Base-by-base conservation (phyloP, 2,329 filamentous ascomycete genomes). In the Dryadomyces quercus-mongolicae region DNA sequence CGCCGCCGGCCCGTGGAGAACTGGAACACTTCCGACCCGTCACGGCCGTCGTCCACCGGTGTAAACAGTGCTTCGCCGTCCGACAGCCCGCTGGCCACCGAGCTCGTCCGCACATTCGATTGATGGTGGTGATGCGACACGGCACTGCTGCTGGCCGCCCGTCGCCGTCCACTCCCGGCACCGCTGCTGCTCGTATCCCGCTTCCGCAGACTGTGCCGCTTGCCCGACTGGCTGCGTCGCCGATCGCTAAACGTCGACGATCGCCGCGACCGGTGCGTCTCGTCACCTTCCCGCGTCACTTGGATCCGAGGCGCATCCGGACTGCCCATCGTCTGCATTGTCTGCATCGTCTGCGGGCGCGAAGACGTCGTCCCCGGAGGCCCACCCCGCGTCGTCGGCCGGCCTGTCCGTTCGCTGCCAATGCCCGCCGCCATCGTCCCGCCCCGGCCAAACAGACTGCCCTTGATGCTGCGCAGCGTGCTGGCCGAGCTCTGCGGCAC, bases 371-470 rank as follows among this genome's bases (percentile, higher is more conserved):
- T 48, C 2, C 68, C 72, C 21, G 67, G 5, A 16, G n/a, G 12
- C 18, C n/a, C 62, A 51, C 65, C 67, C 63, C 66, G 74, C 62
- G 64, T 72, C 36, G 66, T 60, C 68, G 70, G 68, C 59, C 71
- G 66, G 60, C 67, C 67, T 42, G 68, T 70, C 57, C 73, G 69
- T 43, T 75, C 74, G 51, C 25, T 16, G 36, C 36, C 36, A 2
- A 40, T 12, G 3, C 10, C 25, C 36, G 10, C 36, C 10, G 36
- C 36, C 36, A 12, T 40, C 4, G 36, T 40, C 4, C 71, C 71
- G 51, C 77, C 74, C 54, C 77, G 73, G n/a, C 86, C 83, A 65
- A 95, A 91, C 31, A 96, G 84, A 66, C 86, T 93, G 25, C 85
- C 83, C 59, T 77, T 80, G 59, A 87, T 73, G 63, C 81, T 88